These are phyloP conservation scores for Coemansia reversa DNA, from an alignment of 192 early-diverging fungal genomes.

Conservation along the genomic window DNA sequence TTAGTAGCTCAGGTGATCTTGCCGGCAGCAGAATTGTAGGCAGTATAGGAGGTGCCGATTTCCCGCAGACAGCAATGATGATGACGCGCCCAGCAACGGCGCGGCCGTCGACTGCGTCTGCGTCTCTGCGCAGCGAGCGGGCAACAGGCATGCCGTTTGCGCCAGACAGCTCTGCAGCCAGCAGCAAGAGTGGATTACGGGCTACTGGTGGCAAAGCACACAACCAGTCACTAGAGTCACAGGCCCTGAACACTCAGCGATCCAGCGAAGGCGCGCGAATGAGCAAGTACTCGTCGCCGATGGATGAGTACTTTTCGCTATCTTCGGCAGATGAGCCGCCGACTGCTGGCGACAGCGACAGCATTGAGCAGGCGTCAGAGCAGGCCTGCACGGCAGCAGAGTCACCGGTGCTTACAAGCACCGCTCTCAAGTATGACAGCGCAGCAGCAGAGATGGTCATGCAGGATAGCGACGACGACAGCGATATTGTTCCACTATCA, in stretches of 20 bases:
- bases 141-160: conserved; percentile 15
- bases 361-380: neutral
- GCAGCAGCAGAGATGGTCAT: conserved; percentile 12
- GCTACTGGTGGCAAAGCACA: neutral
- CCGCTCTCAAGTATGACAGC: conserved; percentile 24
- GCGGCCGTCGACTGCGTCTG: neutral
- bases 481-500: conserved; percentile 47
- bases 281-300: conserved; percentile 37
- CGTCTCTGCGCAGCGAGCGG: conserved; percentile 4
- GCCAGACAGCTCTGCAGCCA: neutral
- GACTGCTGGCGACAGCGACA: conserved; percentile 4
- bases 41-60: neutral
- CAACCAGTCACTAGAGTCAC: conserved; percentile 16
- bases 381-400: conserved; percentile 6
- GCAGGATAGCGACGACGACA: conserved; percentile 31
- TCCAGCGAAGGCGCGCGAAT: neutral
- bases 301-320: conserved; percentile 43
- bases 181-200: conserved; percentile 2
- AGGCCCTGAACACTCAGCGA: neutral
- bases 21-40: neutral
- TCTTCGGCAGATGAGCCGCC: conserved; percentile 22
- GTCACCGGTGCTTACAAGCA: conserved; percentile 24
- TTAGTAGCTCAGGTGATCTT: neutral
- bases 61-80: conserved; percentile 1
- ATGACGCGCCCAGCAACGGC: conserved; percentile 5